A percentile compares a stretch with the other conserved stretches of the same genome.
Conservation (phyloP, 2,329 filamentous ascomycete species). For the Aspergillus quadricinctus region DNA sequence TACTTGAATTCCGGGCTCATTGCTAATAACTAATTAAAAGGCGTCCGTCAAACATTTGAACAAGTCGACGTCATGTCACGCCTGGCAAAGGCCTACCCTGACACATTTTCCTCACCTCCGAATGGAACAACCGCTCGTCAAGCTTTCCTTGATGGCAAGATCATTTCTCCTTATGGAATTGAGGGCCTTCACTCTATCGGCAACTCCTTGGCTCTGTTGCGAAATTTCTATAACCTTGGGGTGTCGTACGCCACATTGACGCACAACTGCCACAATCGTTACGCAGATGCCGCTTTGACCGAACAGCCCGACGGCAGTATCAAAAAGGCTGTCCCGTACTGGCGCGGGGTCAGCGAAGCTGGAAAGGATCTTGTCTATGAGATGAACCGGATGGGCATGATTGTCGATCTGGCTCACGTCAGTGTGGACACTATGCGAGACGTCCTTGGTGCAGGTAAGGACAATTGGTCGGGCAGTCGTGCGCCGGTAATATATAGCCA, state of each 20-base stretch:
- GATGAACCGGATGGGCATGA: conserved; percentile 93
- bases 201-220: conserved; percentile 64
- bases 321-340: conserved; percentile 34
- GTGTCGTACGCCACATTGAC: conserved; percentile 86
- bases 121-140: conserved; percentile 59
- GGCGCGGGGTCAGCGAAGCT: conserved; percentile 64
- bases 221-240: conserved; percentile 70
- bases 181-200: conserved; percentile 93
- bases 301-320: conserved; percentile 33
- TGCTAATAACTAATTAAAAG: conserved; percentile 9
- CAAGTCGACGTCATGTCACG: conserved; percentile 35
- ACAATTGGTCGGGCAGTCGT: conserved; percentile 64
- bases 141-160: conserved; percentile 56
- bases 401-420: conserved; percentile 83
- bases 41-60: conserved; percentile 31
- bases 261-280: conserved; percentile 89
- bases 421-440: conserved; percentile 79
- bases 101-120: conserved; percentile 52
- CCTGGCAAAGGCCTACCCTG: conserved; percentile 29
- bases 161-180: conserved; percentile 75
- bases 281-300: conserved; percentile 73
- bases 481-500: conserved; percentile 89
- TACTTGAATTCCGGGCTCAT: neutral
- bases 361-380: conserved; percentile 70
- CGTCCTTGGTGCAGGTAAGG: conserved; percentile 60